Evolutionary conservation across 352 stramenopile genomes (phyloP).

Genomic region (Globisporangium rhizosaccharum): DNA sequence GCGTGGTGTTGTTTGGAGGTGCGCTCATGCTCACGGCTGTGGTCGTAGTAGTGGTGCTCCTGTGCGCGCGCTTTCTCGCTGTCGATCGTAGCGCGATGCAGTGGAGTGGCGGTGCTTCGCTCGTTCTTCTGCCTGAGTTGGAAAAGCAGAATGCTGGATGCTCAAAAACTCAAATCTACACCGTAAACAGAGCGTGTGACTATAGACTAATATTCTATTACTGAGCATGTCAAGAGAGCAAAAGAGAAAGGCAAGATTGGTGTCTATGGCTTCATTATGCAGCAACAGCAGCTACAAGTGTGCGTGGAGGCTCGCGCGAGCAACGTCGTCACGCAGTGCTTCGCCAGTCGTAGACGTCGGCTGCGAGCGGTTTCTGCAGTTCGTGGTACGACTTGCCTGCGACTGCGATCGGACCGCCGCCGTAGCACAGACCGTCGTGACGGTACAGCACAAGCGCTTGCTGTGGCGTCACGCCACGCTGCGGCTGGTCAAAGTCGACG

Average conservation of each 20-base stretch:
- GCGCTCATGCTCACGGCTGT: constrained; percentile 6
- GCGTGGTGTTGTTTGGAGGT: constrained; percentile 1
- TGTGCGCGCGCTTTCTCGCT: background rate
- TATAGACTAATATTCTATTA: no score
- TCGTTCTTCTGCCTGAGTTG: background rate
- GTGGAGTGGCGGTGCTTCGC: background rate
- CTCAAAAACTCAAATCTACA: no score
- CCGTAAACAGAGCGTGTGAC: no score
- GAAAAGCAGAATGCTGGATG: no score
- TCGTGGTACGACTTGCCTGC: constrained; percentile 70
- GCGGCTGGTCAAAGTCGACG: constrained; percentile 76
- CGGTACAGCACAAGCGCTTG: constrained; percentile 87
- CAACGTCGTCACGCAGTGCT: constrained; percentile 4
- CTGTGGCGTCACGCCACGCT: constrained; percentile 78
- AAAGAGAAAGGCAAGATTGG: no score
- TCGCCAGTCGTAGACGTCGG: constrained; percentile 55
- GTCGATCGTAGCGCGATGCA: background rate
- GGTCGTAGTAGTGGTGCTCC: background rate
- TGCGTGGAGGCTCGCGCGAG: no score
- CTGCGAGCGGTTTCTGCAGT: constrained; percentile 33
- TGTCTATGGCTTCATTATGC: no score
- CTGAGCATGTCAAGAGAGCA: no score
- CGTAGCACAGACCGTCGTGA: constrained; percentile 72
- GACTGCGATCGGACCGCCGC: constrained; percentile 62
- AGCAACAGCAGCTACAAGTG: no score